These are phyloP conservation scores for Colletotrichum noveboracense DNA, from an alignment of 2,329 filamentous ascomycete species.

Conservation along the genomic window DNA sequence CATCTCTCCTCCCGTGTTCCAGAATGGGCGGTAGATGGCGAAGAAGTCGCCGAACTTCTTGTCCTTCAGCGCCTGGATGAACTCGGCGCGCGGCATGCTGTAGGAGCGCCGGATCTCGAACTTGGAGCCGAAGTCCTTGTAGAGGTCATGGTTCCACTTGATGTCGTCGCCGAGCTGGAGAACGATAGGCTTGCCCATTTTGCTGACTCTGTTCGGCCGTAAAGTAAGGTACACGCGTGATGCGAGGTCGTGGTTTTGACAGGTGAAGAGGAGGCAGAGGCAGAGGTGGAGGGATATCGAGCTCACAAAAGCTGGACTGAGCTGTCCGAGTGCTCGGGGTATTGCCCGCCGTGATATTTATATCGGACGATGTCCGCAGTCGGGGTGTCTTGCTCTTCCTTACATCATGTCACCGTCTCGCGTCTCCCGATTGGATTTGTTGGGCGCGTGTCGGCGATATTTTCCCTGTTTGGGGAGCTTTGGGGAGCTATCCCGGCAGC, in stretches of 20 bases:
- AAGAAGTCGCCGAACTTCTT: conserved; percentile 18
- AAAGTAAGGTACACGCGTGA: neutral
- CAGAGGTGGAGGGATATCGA: neutral
- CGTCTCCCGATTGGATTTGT: neutral
- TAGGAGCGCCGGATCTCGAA: conserved; percentile 18
- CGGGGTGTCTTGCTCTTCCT: neutral
- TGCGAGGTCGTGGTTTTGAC: neutral
- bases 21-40: conserved; percentile 19
- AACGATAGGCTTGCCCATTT: conserved; percentile 18
- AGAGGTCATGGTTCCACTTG: conserved; percentile 20
- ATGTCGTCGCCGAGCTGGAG: conserved; percentile 20
- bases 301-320: neutral
- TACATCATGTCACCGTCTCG: neutral
- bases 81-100: conserved; percentile 17
- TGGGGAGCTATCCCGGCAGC: conserved; percentile 2
- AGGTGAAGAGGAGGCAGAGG: neutral
- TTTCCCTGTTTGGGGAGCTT: conserved; percentile 11
- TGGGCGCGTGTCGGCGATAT: conserved; percentile 12
- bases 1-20: conserved; percentile 21
- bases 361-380: neutral
- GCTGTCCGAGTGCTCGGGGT: neutral
- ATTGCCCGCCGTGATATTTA: neutral
- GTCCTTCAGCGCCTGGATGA: conserved; percentile 16
- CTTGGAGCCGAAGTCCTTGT: conserved; percentile 16
- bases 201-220: neutral